Evolutionary conservation across 2,329 filamentous ascomycete species (phyloP).

Genomic region (Leptographium radiaticola): DNA sequence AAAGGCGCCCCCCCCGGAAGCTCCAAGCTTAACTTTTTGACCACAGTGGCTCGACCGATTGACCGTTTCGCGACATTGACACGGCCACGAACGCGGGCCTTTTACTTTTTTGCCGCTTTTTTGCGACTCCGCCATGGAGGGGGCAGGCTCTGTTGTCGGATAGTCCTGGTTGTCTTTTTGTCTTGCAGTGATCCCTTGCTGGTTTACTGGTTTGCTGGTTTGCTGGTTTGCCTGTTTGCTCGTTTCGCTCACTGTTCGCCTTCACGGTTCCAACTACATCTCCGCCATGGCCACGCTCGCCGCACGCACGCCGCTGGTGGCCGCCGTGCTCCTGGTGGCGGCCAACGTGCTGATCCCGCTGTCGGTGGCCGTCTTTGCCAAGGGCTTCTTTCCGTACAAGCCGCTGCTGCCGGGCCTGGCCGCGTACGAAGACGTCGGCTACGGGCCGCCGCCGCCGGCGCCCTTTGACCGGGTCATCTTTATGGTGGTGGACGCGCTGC

Average conservation of each 20-base stretch:
- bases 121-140: neutral
- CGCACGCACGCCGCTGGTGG: neutral
- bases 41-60: neutral
- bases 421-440: slow-evolving; percentile 42
- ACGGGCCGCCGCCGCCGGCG: slow-evolving; percentile 44
- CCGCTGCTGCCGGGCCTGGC: slow-evolving; percentile 81
- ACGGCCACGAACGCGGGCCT: neutral
- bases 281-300: neutral
- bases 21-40: neutral
- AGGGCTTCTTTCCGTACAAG: slow-evolving; percentile 96
- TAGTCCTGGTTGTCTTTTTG: neutral
- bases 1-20: neutral
- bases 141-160: neutral
- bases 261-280: too few species aligned
- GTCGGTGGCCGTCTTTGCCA: slow-evolving; percentile 65
- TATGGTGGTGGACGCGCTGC: slow-evolving; percentile 93
- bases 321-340: slow-evolving; percentile 37
- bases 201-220: too few species aligned
- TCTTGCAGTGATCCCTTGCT: neutral
- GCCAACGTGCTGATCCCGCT: slow-evolving; percentile 69
- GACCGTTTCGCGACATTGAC: neutral
- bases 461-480: slow-evolving; percentile 86
- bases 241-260: neutral
- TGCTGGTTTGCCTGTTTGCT: neutral
- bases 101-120: neutral